Evolutionary conservation across 352 stramenopile species (phyloP), one percentile per base, ranked within the genome.

Genomic region (Phytophthora pisi): DNA sequence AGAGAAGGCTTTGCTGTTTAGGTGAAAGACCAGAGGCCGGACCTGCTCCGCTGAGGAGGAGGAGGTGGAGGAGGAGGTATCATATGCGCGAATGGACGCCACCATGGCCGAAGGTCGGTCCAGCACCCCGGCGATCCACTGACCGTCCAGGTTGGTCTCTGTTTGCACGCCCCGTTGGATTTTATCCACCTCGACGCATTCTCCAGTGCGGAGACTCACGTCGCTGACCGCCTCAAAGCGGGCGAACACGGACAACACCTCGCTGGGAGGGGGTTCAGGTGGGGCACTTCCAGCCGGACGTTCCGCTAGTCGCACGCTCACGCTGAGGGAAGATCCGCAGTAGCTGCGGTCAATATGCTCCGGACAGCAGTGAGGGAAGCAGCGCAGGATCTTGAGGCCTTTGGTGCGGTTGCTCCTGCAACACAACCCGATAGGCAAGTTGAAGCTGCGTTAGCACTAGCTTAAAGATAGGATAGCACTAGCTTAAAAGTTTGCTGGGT

Each of bases 291-390:
- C 55, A 30, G 23, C 3, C 26, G 63, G 28, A 45, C 49, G 42
- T 43, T 64, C 49, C 20, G 42, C 64, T 23, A 79, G 51, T 52
- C 56, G 58, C 31, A 92, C 72, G 18, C 64, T 64, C 15, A 90
- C 69, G 31, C 85, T 81, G 23, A 92, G 55, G 10, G 81, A 82
- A 7, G 84, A 69, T 31, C 84, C 84, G 52, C 84, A 91, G 53
- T 92, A 92, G 66, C 84, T 92, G 40, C 84, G 75, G 49, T 89
- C 75, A 30, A 92, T 84, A 57, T 93, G 84, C 42, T 84, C 69
- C 0, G 82, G 82, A 47, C 84, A 93, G 63, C 82, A 93, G 69
- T 93, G 84, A 24, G 82, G 82, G 54, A 93, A 93, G 65, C 74
- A 81, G 16, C 82, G 77, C 11, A 90, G 70, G 54, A 92, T 90